Base-by-base conservation (phyloP, 176 grass and related monocot genomes). In the Puya raimondii region DNA sequence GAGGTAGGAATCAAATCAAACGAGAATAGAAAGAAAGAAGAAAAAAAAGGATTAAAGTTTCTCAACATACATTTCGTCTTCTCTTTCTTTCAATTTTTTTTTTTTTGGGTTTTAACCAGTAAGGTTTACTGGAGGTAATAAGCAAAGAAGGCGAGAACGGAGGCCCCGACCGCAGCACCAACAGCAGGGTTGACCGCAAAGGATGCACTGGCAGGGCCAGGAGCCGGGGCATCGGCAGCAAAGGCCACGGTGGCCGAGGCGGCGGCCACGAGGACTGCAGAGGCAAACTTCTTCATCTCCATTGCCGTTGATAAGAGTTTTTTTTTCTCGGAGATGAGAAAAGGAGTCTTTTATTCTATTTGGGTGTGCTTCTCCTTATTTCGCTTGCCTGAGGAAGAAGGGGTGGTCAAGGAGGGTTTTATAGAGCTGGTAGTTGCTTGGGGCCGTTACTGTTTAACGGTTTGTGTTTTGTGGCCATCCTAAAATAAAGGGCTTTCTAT, bases 221-320 rank as follows among this genome's bases (percentile, higher is more conserved):
- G 64, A 42, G 64, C 64, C 23, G 64, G 14, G 29, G 11, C 26
- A 4, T 67, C 64, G 12, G 64, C 9, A 13, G 64, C 64, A 0
- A 67, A 1, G 48, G 68, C 80, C 13, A 57, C 27, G 12, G 65
- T 70, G 58, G 73, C 73, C 12, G 80, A 77, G 33, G 73, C 80
- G 1, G 80, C 73, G 13, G 70, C 63, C 59, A 80, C 68, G 64
- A 82, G 73, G 59, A 77, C 50, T 49, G 56, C 58, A 54, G 59
- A 82, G 48, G 80, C 73, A 17, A 82, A 57, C 57, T 77, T 82
- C 80, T 59, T 82, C 80, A 77, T 82, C 73, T 82, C 80, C 80
- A 81, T 81, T 75, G 9, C 2, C 20, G 42, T 26, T 0, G 70
- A 56, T 63, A 47, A n/a, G 21, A 17, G 48, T 50, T 2, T 18